phyloP scores from a whole-genome alignment of 257 asterid species.

The Penstemon davidsonii region DNA sequence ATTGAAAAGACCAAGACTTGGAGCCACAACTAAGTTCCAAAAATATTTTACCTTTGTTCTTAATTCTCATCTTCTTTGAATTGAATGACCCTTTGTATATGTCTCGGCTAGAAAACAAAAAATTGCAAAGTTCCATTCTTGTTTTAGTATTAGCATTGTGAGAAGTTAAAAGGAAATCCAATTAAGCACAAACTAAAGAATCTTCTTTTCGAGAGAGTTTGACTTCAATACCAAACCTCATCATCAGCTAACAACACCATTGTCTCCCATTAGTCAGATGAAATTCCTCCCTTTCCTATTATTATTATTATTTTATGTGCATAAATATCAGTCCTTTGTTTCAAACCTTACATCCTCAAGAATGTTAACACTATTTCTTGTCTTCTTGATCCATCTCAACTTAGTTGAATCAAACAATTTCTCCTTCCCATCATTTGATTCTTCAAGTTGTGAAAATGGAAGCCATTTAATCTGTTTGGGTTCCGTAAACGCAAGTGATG shows the following conservation, averaged over 20 bases:
- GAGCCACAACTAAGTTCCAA: too few species aligned
- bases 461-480: slow-evolving; percentile 57
- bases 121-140: slow-evolving; percentile 8
- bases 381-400: slow-evolving; percentile 36
- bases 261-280: slow-evolving; percentile 5
- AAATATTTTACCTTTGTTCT: too few species aligned
- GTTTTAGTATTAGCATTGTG: neutral
- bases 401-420: slow-evolving; percentile 46
- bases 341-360: slow-evolving; percentile 16
- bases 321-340: neutral
- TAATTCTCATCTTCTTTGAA: too few species aligned
- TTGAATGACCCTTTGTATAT: too few species aligned
- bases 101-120: slow-evolving; percentile 10
- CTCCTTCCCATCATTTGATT: slow-evolving; percentile 51
- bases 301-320: slow-evolving; percentile 1
- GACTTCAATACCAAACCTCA: slow-evolving; percentile 22
- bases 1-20: too few species aligned
- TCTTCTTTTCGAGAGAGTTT: slow-evolving; percentile 24
- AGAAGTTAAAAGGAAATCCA: neutral
- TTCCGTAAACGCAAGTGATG: slow-evolving; percentile 46
- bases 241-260: slow-evolving; percentile 20
- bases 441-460: slow-evolving; percentile 35
- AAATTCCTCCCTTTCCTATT: neutral
- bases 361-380: slow-evolving; percentile 34
- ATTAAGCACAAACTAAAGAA: slow-evolving; percentile 28